Evolutionary conservation across 1,139 yeast species (phyloP).

Genomic region (Candida albicans): DNA sequence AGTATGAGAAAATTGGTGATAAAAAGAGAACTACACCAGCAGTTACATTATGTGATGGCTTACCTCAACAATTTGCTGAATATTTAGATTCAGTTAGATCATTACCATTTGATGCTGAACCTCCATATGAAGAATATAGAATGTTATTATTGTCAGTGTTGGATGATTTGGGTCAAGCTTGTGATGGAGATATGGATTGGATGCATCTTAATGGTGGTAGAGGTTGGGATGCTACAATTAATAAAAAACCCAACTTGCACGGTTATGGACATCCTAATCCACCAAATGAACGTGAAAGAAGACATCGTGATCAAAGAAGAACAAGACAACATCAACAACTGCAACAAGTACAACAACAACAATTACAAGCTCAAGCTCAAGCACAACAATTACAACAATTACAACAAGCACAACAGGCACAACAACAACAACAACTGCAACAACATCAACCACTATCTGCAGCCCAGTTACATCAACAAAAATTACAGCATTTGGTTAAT

Average conservation of each 20-base stretch:
- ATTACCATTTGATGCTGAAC: conserved; percentile 87
- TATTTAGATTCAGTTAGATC: conserved; percentile 82
- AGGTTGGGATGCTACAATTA: conserved; percentile 85
- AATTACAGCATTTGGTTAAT: conserved; percentile 52
- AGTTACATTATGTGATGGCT: conserved; percentile 72
- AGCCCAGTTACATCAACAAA: conserved; percentile 50
- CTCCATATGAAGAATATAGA: conserved; percentile 86
- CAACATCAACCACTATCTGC: conserved; percentile 32
- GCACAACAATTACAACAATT: conserved; percentile 10
- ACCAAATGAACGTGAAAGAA: conserved; percentile 54
- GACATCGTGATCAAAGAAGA: conserved; percentile 48
- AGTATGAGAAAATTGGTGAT: conserved; percentile 95
- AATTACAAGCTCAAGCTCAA: conserved; percentile 24
- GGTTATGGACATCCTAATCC: conserved; percentile 77
- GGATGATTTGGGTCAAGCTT: conserved; percentile 65
- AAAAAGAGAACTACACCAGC: conserved; percentile 87
- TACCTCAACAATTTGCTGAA: conserved; percentile 85
- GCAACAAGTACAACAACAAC: conserved; percentile 23
- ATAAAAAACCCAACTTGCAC: conserved; percentile 85
- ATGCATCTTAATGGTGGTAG: conserved; percentile 86
- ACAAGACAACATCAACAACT: conserved; percentile 36
- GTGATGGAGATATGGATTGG: conserved; percentile 94
- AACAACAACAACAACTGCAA: conserved; percentile 18
- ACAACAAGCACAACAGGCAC: conserved; percentile 19
- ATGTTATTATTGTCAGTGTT: conserved; percentile 74